These are phyloP conservation scores for Alternaria incomplexa DNA, from an alignment of 2,329 filamentous ascomycete genomes.

Conservation along the genomic window DNA sequence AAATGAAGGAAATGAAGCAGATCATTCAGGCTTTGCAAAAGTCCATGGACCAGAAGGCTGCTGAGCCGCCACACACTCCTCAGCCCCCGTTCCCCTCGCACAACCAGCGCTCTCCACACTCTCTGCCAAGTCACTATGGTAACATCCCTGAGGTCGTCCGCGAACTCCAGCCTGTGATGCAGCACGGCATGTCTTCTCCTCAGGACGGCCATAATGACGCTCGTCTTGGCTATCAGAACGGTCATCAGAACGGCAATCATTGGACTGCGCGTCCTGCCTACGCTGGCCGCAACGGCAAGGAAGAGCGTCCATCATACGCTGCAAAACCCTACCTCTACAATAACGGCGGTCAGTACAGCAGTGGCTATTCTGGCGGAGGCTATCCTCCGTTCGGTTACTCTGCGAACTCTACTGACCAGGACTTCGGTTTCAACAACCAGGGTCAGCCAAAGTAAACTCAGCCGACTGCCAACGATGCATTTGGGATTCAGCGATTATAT, in stretches of 20 bases:
- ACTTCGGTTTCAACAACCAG: slow-evolving; percentile 23
- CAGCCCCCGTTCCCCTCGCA: slow-evolving; percentile 11
- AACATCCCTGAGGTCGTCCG: slow-evolving; percentile 9
- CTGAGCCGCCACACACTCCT: slow-evolving; percentile 12
- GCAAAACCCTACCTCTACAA: slow-evolving; percentile 30
- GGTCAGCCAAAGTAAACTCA: slow-evolving; percentile 17
- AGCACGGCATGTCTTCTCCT: slow-evolving; percentile 6
- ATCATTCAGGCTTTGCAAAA: slow-evolving; percentile 32
- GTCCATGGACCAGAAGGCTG: slow-evolving; percentile 23
- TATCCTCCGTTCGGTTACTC: slow-evolving; percentile 24
- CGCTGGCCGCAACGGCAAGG: slow-evolving; percentile 27
- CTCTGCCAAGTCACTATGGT: slow-evolving; percentile 27
- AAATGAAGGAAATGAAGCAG: slow-evolving; percentile 36
- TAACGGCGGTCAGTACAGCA: slow-evolving; percentile 20
- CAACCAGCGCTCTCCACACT: slow-evolving; percentile 32
- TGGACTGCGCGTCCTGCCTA: slow-evolving; percentile 21
- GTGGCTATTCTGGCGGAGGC: slow-evolving; percentile 20
- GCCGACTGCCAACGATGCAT: not conserved
- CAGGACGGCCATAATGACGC: slow-evolving; percentile 23
- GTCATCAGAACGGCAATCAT: slow-evolving; percentile 18
- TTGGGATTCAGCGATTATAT: not conserved
- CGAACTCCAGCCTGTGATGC: not conserved
- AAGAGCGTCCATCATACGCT: slow-evolving; percentile 26
- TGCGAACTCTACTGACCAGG: slow-evolving; percentile 21
- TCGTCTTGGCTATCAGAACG: slow-evolving; percentile 19